These are phyloP conservation scores for Botryotinia narcissicola DNA, from an alignment of 2,329 filamentous ascomycete genomes.

Conservation along the genomic window DNA sequence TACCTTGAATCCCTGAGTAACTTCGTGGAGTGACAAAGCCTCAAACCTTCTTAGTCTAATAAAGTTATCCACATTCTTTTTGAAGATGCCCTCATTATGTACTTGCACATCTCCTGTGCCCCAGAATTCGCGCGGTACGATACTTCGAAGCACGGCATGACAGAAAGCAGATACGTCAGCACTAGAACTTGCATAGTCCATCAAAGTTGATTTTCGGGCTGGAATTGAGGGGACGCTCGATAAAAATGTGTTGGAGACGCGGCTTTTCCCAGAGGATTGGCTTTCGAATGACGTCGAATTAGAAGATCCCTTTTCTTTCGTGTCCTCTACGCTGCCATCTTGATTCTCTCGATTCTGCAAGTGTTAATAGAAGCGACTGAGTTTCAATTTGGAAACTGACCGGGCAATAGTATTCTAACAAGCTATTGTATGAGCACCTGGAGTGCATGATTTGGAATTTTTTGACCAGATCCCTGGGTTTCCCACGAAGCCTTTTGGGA, in stretches of 20 bases:
- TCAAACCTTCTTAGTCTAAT: slow-evolving; percentile 78
- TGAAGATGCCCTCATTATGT: slow-evolving; percentile 61
- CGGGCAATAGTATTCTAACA: slow-evolving; percentile 82
- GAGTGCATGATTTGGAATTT: slow-evolving; percentile 69
- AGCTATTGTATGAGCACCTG: slow-evolving; percentile 74
- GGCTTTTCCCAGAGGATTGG: slow-evolving; percentile 23
- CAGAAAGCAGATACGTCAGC: slow-evolving; percentile 82
- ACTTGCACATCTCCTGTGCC: slow-evolving; percentile 53
- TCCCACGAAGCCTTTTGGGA: slow-evolving; percentile 69
- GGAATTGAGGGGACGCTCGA: slow-evolving; percentile 37
- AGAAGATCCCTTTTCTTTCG: slow-evolving; percentile 26
- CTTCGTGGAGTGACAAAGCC: slow-evolving; percentile 72
- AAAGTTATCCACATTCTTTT: slow-evolving; percentile 73
- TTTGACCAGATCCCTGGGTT: slow-evolving; percentile 56
- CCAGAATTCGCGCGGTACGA: slow-evolving; percentile 77
- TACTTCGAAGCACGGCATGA: slow-evolving; percentile 66
- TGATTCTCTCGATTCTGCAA: slow-evolving; percentile 21
- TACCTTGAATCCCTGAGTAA: slow-evolving; percentile 74
- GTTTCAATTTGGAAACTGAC: slow-evolving; percentile 28
- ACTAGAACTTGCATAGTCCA: slow-evolving; percentile 64
- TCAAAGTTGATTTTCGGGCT: slow-evolving; percentile 44
- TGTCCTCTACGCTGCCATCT: background rate
- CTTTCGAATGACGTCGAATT: slow-evolving; percentile 30
- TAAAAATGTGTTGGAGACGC: slow-evolving; percentile 14
- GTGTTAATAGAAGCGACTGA: slow-evolving; percentile 16